Conservation (phyloP, 345 rosid species). For the Gossypium sturtianum region DNA sequence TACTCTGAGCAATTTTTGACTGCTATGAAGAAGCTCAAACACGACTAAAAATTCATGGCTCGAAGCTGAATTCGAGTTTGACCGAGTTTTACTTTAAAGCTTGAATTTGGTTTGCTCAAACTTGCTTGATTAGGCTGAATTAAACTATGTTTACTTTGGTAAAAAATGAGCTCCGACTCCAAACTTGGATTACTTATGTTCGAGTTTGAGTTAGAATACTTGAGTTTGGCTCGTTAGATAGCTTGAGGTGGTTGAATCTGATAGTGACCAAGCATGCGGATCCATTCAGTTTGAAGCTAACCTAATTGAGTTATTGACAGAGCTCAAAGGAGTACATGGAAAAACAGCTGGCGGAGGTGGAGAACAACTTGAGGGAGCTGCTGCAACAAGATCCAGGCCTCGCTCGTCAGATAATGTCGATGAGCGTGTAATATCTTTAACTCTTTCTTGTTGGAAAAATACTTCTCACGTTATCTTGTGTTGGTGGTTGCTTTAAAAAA, state of each 20-base stretch:
- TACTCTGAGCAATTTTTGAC: background rate
- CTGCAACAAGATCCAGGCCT: conserved; percentile 90
- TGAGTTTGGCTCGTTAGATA: background rate
- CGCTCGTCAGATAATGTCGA: conserved; percentile 84
- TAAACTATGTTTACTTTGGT: background rate
- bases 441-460: background rate
- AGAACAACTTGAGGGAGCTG: conserved; percentile 83
- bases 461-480: background rate
- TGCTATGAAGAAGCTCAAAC: background rate
- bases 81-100: background rate
- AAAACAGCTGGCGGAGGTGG: conserved; percentile 78
- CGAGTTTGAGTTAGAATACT: background rate
- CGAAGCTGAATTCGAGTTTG: background rate
- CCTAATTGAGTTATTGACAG: conserved; percentile 29
- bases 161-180: background rate
- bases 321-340: conserved; percentile 87
- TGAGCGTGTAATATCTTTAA: conserved; percentile 33
- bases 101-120: background rate
- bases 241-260: too few species aligned
- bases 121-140: background rate
- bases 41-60: background rate
- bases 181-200: background rate
- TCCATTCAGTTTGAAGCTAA: background rate
- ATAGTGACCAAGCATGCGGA: background rate
- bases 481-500: too few species aligned